These are phyloP conservation scores for Silene coronaria DNA, from an alignment of 179 eudicot genomes.

Conservation along the genomic window DNA sequence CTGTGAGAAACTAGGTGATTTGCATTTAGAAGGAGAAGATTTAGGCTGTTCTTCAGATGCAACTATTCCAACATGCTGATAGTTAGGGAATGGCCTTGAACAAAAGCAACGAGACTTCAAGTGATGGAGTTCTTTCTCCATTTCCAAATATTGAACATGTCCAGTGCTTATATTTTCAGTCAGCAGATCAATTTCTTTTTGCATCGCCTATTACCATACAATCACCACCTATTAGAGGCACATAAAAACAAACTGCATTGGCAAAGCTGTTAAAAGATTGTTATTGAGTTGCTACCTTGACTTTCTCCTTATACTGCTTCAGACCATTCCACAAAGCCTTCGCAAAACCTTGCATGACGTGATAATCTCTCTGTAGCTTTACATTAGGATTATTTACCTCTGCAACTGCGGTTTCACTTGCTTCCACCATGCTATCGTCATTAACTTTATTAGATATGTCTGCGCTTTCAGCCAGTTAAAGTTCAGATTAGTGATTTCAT, in stretches of 20 bases:
- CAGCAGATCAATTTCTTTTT: constrained; percentile 44
- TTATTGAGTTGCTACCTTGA: constrained; percentile 44
- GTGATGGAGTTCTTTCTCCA: constrained; percentile 44
- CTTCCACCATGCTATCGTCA: constrained; percentile 16
- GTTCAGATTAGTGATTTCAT: constrained; percentile 20
- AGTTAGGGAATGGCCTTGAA: constrained; percentile 17
- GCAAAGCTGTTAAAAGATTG: background rate
- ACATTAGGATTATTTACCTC: constrained; percentile 20
- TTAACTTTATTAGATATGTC: constrained; percentile 17
- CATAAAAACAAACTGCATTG: background rate
- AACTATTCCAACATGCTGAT: background rate
- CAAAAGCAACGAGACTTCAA: constrained; percentile 38
- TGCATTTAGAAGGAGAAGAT: background rate
- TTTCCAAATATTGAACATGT: constrained; percentile 27
- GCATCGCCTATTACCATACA: constrained; percentile 42
- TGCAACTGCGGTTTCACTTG: constrained; percentile 12
- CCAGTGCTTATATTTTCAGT: constrained; percentile 35
- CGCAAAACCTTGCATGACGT: constrained; percentile 52
- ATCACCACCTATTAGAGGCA: constrained; percentile 15
- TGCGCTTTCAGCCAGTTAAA: constrained; percentile 22
- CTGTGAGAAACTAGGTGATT: background rate
- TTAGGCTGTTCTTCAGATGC: constrained; percentile 1
- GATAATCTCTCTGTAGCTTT: constrained; percentile 37
- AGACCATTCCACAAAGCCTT: constrained; percentile 70
- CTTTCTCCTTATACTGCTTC: constrained; percentile 62